Conservation (phyloP, 1,284 basidiomycete genomes). For the Taiwanofungus camphoratus region DNA sequence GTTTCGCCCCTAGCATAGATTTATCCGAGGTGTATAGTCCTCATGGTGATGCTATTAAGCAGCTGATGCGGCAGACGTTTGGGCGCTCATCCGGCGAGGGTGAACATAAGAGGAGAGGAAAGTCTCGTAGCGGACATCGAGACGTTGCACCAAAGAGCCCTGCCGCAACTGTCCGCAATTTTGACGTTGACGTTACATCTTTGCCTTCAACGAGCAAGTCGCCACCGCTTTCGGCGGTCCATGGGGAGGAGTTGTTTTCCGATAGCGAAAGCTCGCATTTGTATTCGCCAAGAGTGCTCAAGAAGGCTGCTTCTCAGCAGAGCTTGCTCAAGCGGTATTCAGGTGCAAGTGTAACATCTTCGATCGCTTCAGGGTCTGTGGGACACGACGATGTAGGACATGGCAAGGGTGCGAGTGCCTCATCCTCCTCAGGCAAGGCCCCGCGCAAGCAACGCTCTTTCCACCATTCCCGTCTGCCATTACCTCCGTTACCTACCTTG, state of each 20-base stretch:
- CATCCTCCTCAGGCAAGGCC: constrained; percentile 14
- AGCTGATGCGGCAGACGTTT: constrained; percentile 15
- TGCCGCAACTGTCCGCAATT: constrained; percentile 6
- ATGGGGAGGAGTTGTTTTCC: neutral
- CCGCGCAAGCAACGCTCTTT: constrained; percentile 34
- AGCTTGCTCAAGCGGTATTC: constrained; percentile 36
- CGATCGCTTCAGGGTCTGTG: constrained; percentile 12
- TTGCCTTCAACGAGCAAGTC: constrained; percentile 16
- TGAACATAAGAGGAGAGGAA: constrained; percentile 7
- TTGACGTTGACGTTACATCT: neutral
- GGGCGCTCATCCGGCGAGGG: neutral
- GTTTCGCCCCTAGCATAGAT: constrained; percentile 23
- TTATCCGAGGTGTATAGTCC: constrained; percentile 10
- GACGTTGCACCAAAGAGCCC: constrained; percentile 2
- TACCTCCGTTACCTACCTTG: constrained; percentile 28
- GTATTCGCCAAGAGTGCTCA: constrained; percentile 36
- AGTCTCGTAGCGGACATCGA: constrained; percentile 5
- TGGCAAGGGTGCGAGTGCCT: constrained; percentile 4
- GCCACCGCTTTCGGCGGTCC: constrained; percentile 4
- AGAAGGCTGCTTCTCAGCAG: constrained; percentile 54
- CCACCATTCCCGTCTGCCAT: constrained; percentile 30
- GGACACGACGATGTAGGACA: constrained; percentile 15
- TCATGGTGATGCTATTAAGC: constrained; percentile 16
- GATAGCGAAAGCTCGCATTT: neutral
- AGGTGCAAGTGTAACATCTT: constrained; percentile 18